Conservation (phyloP, 2,329 filamentous ascomycete genomes). For the Septoria linicola region DNA sequence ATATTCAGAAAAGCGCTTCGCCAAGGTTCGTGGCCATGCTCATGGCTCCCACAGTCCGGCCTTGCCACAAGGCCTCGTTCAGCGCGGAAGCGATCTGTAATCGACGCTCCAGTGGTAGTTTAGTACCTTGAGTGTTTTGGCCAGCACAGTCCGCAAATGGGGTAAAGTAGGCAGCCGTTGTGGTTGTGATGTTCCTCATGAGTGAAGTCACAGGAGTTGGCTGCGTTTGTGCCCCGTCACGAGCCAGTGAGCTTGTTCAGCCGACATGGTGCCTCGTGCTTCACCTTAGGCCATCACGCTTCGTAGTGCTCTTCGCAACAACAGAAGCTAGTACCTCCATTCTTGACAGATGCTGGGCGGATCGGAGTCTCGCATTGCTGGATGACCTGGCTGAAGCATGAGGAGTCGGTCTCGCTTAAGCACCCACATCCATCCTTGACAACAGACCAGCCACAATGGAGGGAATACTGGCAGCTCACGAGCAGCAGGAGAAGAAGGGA, state of each 20-base stretch:
- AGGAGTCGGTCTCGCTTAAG: no score
- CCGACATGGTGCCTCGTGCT: conserved; percentile 2
- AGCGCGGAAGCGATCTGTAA: no score
- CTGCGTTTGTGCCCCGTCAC: conserved; percentile 3
- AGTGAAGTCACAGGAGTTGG: background rate
- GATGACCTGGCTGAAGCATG: no score
- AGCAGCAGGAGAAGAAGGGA: conserved; percentile 66
- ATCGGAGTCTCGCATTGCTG: no score
- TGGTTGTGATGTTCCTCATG: no score
- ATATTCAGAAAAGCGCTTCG: background rate
- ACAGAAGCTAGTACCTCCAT: no score
- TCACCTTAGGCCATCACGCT: conserved; percentile 4
- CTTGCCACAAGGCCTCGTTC: no score
- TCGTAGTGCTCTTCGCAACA: background rate
- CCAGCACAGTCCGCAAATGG: no score
- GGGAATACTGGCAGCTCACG: conserved; percentile 69
- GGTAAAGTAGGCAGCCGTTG: no score
- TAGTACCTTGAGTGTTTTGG: no score
- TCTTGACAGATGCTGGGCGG: no score
- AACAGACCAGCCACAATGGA: conserved; percentile 51
- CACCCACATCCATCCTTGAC: background rate
- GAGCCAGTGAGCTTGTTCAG: background rate
- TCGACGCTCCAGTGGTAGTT: no score
- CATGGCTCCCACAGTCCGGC: conserved; percentile 10
- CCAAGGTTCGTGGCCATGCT: conserved; percentile 7